phyloP scores from a whole-genome alignment of 768 basidiomycete species.

The Suillus variegatus region DNA sequence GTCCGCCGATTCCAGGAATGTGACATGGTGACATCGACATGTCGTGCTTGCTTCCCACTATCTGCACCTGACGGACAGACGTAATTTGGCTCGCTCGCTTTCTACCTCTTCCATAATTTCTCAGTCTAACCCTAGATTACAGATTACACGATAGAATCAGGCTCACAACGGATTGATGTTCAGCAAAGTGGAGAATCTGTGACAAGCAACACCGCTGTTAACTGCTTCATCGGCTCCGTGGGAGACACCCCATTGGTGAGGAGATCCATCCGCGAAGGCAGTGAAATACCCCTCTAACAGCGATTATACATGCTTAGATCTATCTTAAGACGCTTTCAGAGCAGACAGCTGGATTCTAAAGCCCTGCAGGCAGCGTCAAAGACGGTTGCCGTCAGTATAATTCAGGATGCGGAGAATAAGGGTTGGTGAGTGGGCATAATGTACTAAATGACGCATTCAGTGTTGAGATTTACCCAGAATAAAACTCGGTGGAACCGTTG shows the following conservation, averaged over 20 bases:
- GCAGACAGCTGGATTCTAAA: constrained; percentile 93
- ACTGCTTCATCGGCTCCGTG: constrained; percentile 85
- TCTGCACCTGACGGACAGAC: background rate
- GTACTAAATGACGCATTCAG: too few relatives aligned
- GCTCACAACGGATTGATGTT: constrained; percentile 30
- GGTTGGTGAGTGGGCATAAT: constrained; percentile 57
- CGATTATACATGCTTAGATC: constrained; percentile 52
- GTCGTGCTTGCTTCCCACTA: background rate
- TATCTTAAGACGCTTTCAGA: constrained; percentile 80
- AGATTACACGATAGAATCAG: constrained; percentile 25
- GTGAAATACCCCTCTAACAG: constrained; percentile 8
- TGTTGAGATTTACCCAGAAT: constrained; percentile 45
- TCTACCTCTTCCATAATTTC: background rate
- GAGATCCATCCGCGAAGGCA: constrained; percentile 9
- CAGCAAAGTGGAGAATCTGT: constrained; percentile 34
- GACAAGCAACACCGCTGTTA: constrained; percentile 45
- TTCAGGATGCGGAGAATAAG: constrained; percentile 82
- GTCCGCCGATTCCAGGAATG: background rate
- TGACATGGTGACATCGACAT: background rate
- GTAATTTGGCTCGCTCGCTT: background rate
- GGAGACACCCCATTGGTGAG: constrained; percentile 92
- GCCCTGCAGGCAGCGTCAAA: constrained; percentile 97
- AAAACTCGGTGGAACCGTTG: constrained; percentile 89
- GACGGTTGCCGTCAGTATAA: constrained; percentile 88
- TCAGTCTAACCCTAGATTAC: background rate